Evolutionary conservation across 2,329 filamentous ascomycete species (phyloP).

Genomic region (Pyrenophora tritici-repentis): DNA sequence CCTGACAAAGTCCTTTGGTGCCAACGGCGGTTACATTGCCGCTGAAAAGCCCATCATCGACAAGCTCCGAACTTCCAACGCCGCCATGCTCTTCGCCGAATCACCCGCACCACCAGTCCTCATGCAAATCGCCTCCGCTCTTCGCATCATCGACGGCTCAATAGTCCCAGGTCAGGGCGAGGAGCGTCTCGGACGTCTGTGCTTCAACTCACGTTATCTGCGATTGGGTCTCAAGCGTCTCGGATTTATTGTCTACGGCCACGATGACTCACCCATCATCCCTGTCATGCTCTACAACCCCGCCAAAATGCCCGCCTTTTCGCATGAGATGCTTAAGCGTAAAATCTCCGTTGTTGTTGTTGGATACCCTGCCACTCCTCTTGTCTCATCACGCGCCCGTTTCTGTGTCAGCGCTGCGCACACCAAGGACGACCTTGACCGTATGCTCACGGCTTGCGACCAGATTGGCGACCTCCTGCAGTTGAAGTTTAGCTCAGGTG

Average conservation of each 20-base stretch:
- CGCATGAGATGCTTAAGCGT: constrained; percentile 95
- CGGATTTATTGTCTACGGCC: constrained; percentile 94
- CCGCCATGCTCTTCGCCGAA: constrained; percentile 85
- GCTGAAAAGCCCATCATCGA: constrained; percentile 90
- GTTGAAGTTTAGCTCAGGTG: constrained; percentile 94
- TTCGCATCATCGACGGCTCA: constrained; percentile 88
- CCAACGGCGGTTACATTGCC: constrained; percentile 94
- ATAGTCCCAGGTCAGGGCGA: constrained; percentile 88
- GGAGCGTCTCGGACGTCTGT: constrained; percentile 91
- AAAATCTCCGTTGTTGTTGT: constrained; percentile 98
- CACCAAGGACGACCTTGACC: constrained; percentile 97
- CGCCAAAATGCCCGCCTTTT: constrained; percentile 98
- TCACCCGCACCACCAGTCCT: constrained; percentile 85
- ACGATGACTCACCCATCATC: constrained; percentile 97
- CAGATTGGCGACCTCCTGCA: constrained; percentile 91
- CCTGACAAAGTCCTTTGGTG: constrained; percentile 96
- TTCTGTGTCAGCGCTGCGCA: constrained; percentile 96
- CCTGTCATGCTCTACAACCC: constrained; percentile 94
- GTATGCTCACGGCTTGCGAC: constrained; percentile 85
- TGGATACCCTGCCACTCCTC: constrained; percentile 92
- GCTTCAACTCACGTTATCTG: constrained; percentile 98
- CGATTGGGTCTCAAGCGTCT: constrained; percentile 95
- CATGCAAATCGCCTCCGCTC: constrained; percentile 84
- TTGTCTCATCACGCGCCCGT: constrained; percentile 90
- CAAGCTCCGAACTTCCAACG: constrained; percentile 84